Conservation (phyloP, 1,284 basidiomycete species). For the Stygiomarasmius scandens region DNA sequence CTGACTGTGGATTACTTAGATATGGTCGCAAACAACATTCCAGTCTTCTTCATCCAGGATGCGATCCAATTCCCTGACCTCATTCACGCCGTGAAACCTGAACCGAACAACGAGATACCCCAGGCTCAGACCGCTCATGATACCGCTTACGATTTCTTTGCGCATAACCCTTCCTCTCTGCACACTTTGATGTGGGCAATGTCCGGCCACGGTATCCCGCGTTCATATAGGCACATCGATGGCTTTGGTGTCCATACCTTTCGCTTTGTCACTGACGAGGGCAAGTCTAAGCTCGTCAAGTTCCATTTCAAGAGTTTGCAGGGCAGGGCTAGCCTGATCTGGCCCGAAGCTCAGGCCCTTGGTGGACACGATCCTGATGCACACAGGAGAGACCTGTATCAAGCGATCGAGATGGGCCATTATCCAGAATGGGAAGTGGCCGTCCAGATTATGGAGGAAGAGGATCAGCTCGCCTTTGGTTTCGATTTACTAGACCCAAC, state of each 20-base stretch:
- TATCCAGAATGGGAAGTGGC: constrained; percentile 23
- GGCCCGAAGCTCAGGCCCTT: constrained; percentile 16
- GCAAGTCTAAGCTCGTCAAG: constrained; percentile 11
- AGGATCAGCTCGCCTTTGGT: constrained; percentile 4
- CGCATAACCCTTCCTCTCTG: constrained; percentile 8
- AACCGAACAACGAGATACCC: constrained; percentile 9
- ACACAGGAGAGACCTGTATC: constrained; percentile 21
- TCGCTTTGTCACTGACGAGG: constrained; percentile 6
- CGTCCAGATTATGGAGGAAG: constrained; percentile 11
- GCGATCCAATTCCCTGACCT: constrained; percentile 12
- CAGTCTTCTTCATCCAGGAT: constrained; percentile 12
- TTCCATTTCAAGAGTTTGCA: constrained; percentile 9
- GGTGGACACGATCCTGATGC: constrained; percentile 22
- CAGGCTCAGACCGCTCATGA: constrained; percentile 11
- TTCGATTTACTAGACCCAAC: constrained; percentile 11
- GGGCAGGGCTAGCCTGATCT: constrained; percentile 8
- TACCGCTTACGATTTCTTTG: constrained; percentile 13
- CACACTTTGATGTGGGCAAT: constrained; percentile 4
- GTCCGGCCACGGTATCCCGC: constrained; percentile 10
- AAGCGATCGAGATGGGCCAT: constrained; percentile 19
- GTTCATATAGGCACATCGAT: constrained; percentile 9
- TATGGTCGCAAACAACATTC: constrained; percentile 13
- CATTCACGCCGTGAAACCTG: constrained; percentile 8
- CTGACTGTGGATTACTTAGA: background rate
- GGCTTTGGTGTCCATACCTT: constrained; percentile 14